A percentile compares a stretch with the other conserved stretches of the same genome.
Conservation (phyloP, 345 rosid genomes). For the Limnanthes douglasii region DNA sequence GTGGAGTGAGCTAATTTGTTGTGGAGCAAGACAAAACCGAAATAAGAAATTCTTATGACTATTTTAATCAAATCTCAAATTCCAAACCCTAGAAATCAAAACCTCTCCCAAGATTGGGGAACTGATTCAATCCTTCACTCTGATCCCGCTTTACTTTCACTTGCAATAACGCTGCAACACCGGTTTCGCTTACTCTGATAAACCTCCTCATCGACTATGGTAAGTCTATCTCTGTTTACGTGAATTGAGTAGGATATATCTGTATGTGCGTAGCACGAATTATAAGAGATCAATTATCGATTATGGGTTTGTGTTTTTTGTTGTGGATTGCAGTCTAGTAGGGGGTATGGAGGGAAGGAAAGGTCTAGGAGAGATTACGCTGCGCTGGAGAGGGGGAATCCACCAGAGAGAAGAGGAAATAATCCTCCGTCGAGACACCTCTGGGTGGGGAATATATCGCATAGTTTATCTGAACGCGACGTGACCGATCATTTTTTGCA, state of each 20-base stretch:
- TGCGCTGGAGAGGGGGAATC: slow-evolving; percentile 6
- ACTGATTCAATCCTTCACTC: neutral
- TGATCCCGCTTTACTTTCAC: neutral
- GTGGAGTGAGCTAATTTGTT: too few species aligned
- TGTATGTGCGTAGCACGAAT: too few species aligned
- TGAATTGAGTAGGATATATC: neutral
- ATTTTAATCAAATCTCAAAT: too few species aligned
- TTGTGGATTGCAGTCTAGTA: slow-evolving; percentile 15
- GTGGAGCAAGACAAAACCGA: too few species aligned
- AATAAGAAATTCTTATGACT: too few species aligned
- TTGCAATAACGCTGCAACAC: neutral
- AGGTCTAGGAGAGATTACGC: slow-evolving; percentile 21
- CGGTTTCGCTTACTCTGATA: neutral
- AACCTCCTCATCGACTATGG: neutral
- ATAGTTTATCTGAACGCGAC: slow-evolving; percentile 34
- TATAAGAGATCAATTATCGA: too few species aligned
- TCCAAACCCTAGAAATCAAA: too few species aligned
- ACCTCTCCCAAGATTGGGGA: neutral
- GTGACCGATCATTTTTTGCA: slow-evolving; percentile 30
- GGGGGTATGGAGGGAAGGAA: slow-evolving; percentile 36
- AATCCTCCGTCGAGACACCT: slow-evolving; percentile 81
- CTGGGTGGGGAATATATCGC: slow-evolving; percentile 88
- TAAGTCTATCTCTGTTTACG: neutral
- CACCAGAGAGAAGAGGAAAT: slow-evolving; percentile 18
- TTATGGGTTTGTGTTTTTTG: slow-evolving; percentile 5